Evolutionary conservation across 2,329 filamentous ascomycete genomes (phyloP).

Genomic region (Penicillium sumatraense): DNA sequence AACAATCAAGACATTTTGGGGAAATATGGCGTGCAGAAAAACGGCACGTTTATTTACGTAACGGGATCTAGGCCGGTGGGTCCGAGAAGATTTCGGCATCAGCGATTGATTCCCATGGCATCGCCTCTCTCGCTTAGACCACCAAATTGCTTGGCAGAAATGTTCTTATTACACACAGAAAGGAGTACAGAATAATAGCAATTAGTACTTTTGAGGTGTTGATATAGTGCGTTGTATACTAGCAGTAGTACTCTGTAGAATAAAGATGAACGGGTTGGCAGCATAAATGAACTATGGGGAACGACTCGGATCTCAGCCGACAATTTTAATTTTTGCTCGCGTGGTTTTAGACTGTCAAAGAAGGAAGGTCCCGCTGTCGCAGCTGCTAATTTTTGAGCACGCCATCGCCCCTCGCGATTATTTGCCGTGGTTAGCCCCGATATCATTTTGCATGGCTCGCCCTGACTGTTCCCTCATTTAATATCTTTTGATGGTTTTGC

Average conservation of each 20-base stretch:
- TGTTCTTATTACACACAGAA: background rate
- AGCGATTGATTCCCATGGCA: background rate
- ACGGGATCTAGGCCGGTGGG: background rate
- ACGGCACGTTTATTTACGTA: background rate
- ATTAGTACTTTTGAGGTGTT: background rate
- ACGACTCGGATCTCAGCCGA: background rate
- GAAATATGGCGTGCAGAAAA: slow-evolving; percentile 1
- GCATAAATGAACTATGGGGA: background rate
- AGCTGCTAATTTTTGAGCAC: background rate
- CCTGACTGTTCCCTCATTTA: background rate
- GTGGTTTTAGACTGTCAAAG: slow-evolving; percentile 2
- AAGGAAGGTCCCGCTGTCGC: slow-evolving; percentile 2
- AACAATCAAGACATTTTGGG: background rate
- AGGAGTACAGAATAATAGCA: no score
- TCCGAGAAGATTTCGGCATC: slow-evolving; percentile 1
- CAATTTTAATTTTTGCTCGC: background rate
- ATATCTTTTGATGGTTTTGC: background rate
- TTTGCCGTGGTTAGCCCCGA: background rate
- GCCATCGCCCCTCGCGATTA: slow-evolving; percentile 3
- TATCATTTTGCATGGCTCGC: background rate
- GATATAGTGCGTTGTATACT: background rate
- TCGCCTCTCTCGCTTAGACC: background rate
- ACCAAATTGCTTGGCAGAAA: background rate
- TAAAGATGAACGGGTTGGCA: background rate
- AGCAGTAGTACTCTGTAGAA: background rate